Conservation (phyloP, 2,329 filamentous ascomycete species). For the Colletotrichum sp. region DNA sequence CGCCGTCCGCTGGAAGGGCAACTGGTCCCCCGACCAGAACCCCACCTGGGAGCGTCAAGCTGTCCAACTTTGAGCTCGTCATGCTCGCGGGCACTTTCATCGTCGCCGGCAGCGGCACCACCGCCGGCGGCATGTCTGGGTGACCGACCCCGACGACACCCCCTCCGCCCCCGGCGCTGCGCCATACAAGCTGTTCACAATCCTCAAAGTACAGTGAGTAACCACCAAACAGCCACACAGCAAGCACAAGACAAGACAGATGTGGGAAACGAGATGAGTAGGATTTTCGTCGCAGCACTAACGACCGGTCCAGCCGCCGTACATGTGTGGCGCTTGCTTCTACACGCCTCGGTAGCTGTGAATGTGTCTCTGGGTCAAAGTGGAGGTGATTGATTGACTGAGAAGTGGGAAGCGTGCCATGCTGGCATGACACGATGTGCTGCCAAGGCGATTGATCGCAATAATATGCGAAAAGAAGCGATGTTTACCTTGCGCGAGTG, state of each 20-base stretch:
- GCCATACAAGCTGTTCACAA: not conserved
- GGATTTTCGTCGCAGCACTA: not conserved
- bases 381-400: not conserved
- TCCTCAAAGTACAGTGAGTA: not conserved
- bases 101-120: too few relatives aligned
- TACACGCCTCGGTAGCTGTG: not conserved
- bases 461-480: not conserved
- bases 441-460: not conserved
- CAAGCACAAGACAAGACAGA: not conserved
- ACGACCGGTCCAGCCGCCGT: not conserved
- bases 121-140: too few relatives aligned
- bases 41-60: constrained; percentile 68
- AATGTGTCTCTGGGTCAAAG: not conserved
- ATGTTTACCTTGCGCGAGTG: not conserved
- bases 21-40: constrained; percentile 62
- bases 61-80: too few relatives aligned
- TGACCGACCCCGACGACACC: too few relatives aligned
- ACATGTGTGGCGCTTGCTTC: not conserved
- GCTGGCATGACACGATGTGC: not conserved
- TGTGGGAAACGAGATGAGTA: not conserved
- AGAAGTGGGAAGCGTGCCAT: not conserved
- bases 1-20: constrained; percentile 60
- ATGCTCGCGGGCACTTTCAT: too few relatives aligned
- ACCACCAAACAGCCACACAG: not conserved
- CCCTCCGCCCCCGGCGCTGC: too few relatives aligned